Base-by-base conservation (phyloP, 306 rosid species). In the Prosopis cineraria region DNA sequence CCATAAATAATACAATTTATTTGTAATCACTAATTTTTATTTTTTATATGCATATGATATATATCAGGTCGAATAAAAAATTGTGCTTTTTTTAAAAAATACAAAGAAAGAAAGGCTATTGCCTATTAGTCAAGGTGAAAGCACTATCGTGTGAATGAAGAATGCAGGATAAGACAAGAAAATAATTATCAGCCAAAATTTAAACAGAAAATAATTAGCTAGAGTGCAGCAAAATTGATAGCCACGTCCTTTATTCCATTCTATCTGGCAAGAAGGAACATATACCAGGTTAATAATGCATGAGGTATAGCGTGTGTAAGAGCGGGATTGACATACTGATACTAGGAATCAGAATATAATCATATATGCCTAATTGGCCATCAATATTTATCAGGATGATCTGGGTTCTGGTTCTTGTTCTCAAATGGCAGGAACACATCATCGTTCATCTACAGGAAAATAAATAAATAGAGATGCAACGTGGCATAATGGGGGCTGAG, bases 331-430 rank as follows among this genome's bases (percentile, higher is more conserved):
- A 9, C 30, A 53, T 13, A 59, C 4, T 3, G 12, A 53, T 13
- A 59, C 4, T 3, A 22, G 48, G 48, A 65, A 65, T 65, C 70
- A n/a, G 48, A 65, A 65, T 65, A 65, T 34, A n/a, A 64, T 64
- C 47, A 25, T 9, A 25, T 10, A 11, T 24, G 7, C 33, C 16
- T 8, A 19, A 8, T 2, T 62, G 39, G 41, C 31, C 13, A 62
- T 6, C 33, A 64, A 20, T 22, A 53, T 2, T 0, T 20, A 24
- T 3, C 29, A 9, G 5, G 29, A 20, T 52, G 59, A 12, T 52
- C 1, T 0, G 3, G 22, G 5, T 52, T 53, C 0, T 53, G 40
- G 40, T 3, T 53, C 0, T 53, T 55, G 6, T 55, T 24, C 13
- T 55, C 13, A 55, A 8, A 22, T 53, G 60, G 3, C 10, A 25